phyloP scores from a whole-genome alignment of 23 red algal genomes.

The Gracilaria domingensis region DNA sequence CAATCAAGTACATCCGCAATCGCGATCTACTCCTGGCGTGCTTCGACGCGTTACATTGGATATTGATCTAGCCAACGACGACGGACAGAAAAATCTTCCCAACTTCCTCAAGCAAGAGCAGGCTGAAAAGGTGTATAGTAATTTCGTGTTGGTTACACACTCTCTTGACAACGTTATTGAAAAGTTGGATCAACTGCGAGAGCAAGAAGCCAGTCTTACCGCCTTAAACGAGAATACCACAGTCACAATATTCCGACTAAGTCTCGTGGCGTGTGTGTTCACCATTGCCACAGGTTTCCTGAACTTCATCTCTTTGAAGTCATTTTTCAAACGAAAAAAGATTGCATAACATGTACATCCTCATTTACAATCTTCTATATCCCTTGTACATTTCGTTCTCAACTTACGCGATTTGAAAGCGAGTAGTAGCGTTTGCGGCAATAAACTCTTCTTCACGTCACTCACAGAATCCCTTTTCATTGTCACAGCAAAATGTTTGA shows the following conservation, averaged over 20 bases:
- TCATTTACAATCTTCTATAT: neutral
- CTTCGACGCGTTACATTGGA: slow-evolving; percentile 46
- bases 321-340: slow-evolving; percentile 76
- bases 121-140: slow-evolving; percentile 53
- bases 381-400: slow-evolving; percentile 13
- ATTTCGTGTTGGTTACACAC: slow-evolving; percentile 36
- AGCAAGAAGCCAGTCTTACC: slow-evolving; percentile 41
- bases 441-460: neutral
- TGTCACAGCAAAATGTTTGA: no score
- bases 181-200: slow-evolving; percentile 59
- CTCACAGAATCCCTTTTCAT: no score
- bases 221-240: slow-evolving; percentile 47
- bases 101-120: slow-evolving; percentile 53
- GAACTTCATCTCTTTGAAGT: slow-evolving; percentile 68
- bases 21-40: slow-evolving; percentile 3
- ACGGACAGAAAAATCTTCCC: slow-evolving; percentile 6
- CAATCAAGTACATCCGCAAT: slow-evolving; percentile 68
- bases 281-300: slow-evolving; percentile 53
- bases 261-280: slow-evolving; percentile 51
- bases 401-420: slow-evolving; percentile 1
- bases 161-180: slow-evolving; percentile 64
- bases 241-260: slow-evolving; percentile 44
- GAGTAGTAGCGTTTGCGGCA: slow-evolving; percentile 1
- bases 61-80: slow-evolving; percentile 10
- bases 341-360: slow-evolving; percentile 42